These are phyloP conservation scores for Pleurotus tuber-regium DNA, from an alignment of 768 basidiomycete genomes.

Conservation along the genomic window DNA sequence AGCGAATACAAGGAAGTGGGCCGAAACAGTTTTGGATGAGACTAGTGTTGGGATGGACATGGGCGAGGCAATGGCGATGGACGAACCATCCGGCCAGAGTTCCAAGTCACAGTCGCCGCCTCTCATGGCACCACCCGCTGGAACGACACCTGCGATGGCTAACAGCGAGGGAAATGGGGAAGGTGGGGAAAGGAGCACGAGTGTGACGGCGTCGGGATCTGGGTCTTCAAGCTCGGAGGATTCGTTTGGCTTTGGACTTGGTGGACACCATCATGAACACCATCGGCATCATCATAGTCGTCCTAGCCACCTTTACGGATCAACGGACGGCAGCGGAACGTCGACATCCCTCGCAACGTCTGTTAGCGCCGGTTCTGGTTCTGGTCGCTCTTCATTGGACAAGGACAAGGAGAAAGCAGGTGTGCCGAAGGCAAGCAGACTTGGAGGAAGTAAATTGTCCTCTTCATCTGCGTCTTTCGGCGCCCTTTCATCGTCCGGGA, in stretches of 20 bases:
- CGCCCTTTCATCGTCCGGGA: background rate
- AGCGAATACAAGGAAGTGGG: slow-evolving; percentile 42
- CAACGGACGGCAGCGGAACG: slow-evolving; percentile 3
- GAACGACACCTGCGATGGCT: background rate
- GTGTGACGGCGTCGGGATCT: background rate
- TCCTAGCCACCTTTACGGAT: slow-evolving; percentile 3
- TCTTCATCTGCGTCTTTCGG: slow-evolving; percentile 12
- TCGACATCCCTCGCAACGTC: slow-evolving; percentile 8
- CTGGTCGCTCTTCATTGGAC: slow-evolving; percentile 21
- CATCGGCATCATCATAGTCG: slow-evolving; percentile 6
- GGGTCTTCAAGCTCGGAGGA: slow-evolving; percentile 11
- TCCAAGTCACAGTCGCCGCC: background rate
- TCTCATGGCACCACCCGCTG: background rate
- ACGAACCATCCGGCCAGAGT: background rate
- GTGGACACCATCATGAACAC: background rate
- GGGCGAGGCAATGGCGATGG: slow-evolving; percentile 2
- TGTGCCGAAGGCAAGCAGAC: slow-evolving; percentile 11
- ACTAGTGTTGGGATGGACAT: slow-evolving; percentile 14
- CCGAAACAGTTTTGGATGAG: slow-evolving; percentile 37
- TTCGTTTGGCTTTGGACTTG: slow-evolving; percentile 5
- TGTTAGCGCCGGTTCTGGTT: slow-evolving; percentile 16
- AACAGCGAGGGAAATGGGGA: background rate
- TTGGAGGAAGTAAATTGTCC: slow-evolving; percentile 21
- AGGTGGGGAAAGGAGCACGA: background rate
- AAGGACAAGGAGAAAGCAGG: slow-evolving; percentile 11